Conservation (phyloP, 2,329 filamentous ascomycete species). For the Zopfia rhizophila region DNA sequence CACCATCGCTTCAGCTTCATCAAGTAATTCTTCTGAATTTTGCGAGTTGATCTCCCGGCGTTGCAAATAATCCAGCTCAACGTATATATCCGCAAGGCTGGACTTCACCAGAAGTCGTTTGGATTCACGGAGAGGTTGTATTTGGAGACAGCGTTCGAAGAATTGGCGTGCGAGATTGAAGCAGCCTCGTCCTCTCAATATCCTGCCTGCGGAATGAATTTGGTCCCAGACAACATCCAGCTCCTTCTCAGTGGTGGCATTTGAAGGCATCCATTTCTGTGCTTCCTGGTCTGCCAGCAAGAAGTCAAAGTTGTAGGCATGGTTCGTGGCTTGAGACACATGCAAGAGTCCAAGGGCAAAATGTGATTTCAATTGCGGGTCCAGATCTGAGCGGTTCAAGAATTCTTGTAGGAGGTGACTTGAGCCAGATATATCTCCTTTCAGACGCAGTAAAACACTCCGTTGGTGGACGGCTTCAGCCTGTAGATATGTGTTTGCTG, state of each 20-base stretch:
- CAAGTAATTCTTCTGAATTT: background rate
- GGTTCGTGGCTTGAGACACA: constrained; percentile 4
- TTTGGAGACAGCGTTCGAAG: constrained; percentile 11
- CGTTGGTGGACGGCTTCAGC: constrained; percentile 1
- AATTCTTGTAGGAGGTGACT: constrained; percentile 1
- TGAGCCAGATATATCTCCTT: constrained; percentile 5
- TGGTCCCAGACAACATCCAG: constrained; percentile 8
- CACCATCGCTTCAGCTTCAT: constrained; percentile 4
- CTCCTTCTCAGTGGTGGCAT: constrained; percentile 1
- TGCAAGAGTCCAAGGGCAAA: constrained; percentile 6
- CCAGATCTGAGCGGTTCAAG: background rate
- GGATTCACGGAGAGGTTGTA: constrained; percentile 5
- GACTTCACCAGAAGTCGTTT: constrained; percentile 5
- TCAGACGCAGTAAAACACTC: constrained; percentile 1
- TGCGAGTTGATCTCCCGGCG: background rate
- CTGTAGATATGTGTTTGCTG: constrained; percentile 2
- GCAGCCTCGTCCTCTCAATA: constrained; percentile 14
- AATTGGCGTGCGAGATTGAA: constrained; percentile 7
- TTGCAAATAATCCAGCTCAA: constrained; percentile 7
- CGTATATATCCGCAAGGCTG: constrained; percentile 5
- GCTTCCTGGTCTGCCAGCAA: background rate
- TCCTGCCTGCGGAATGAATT: constrained; percentile 6
- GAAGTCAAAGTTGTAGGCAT: constrained; percentile 9
- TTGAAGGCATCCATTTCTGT: constrained; percentile 6
- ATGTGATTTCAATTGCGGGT: background rate